Percentiles rank a stretch among this genome's conserved stretches.
phyloP scores from a whole-genome alignment of 2,329 filamentous ascomycete species.

The Fusarium dlaminii region DNA sequence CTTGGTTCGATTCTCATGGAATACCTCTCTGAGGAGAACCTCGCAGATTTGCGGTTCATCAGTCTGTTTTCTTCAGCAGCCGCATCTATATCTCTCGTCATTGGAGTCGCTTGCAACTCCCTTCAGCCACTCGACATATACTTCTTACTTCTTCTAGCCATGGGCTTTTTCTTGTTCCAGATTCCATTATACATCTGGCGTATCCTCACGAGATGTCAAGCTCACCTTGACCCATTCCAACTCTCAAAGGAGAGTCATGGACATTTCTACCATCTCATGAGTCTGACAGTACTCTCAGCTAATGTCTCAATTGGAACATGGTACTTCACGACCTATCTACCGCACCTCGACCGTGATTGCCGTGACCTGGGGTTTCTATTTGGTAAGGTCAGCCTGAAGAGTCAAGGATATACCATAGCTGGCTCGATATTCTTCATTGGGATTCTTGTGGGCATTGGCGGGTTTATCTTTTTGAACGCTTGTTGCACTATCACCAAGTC shows the following conservation, averaged over 20 bases:
- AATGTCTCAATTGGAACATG: slow-evolving; percentile 46
- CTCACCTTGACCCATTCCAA: slow-evolving; percentile 44
- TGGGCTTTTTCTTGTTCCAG: slow-evolving; percentile 45
- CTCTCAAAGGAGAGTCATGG: slow-evolving; percentile 42
- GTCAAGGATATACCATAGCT: slow-evolving; percentile 40
- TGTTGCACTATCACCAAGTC: slow-evolving; percentile 35
- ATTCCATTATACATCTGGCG: slow-evolving; percentile 50
- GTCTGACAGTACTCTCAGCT: slow-evolving; percentile 40
- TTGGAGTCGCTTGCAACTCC: slow-evolving; percentile 30
- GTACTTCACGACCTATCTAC: slow-evolving; percentile 44
- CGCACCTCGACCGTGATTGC: slow-evolving; percentile 38
- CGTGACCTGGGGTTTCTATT: slow-evolving; percentile 48
- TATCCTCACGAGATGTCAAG: slow-evolving; percentile 44
- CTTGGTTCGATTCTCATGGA: slow-evolving; percentile 46
- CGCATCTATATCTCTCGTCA: slow-evolving; percentile 43
- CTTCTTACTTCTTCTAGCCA: slow-evolving; percentile 45
- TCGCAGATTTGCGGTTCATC: slow-evolving; percentile 45
- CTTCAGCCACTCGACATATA: slow-evolving; percentile 47
- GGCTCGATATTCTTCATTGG: slow-evolving; percentile 46
- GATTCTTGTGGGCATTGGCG: slow-evolving; percentile 38
- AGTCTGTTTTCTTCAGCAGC: slow-evolving; percentile 46
- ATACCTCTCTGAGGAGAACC: slow-evolving; percentile 43
- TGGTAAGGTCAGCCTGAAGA: slow-evolving; percentile 41
- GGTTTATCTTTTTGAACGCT: slow-evolving; percentile 37
- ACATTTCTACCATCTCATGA: slow-evolving; percentile 39